Base-by-base conservation (phyloP, 352 stramenopile genomes). In the Albugo candida region DNA sequence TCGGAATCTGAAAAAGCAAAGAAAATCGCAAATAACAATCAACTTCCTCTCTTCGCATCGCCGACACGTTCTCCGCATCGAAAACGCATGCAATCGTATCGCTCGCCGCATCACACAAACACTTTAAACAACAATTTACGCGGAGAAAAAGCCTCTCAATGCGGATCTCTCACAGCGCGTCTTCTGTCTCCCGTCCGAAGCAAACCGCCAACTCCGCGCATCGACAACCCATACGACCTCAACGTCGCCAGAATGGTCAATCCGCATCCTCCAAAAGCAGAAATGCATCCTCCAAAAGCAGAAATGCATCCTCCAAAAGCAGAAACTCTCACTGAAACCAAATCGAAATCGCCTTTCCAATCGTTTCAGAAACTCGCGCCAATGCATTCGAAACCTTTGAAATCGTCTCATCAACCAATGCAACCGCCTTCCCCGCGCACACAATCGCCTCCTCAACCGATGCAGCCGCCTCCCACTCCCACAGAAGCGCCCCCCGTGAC, bases 341-440 rank as follows among this genome's bases (percentile, higher is more conserved):
- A 62, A 1, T 52, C 69, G 2, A 84, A 83, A 48, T 84, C 74
- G 2, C 74, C 74, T 11, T 87, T 84, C 52, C 67, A 81, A 52
- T 87, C 74, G 17, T 82, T 87, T 49, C 74, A 84, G 48, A 87
- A 87, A 51, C 61, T 81, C 24, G 51, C 37, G 0, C 1, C 50
- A 61, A 43, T 36, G 51, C 45, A 21, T 43, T 19, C 42, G 37
- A 58, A 41, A 38, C 31, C 24, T 19, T 3, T 31, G 3, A 31
- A 31, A 31, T 31, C 24, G 24, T 8, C 24, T 31, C n/a, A n/a
- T n/a, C n/a, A n/a, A n/a, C n/a, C n/a, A n/a, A n/a, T n/a, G n/a
- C n/a, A n/a, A 45, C 11, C 19, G 4, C 16, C 36, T 36, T 13
- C 31, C 8, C 16, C 20, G 24, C 31, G 54, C 39, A 37, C 47